Conservation (phyloP, 2,329 filamentous ascomycete genomes). For the Neonectria neomacrospora region DNA sequence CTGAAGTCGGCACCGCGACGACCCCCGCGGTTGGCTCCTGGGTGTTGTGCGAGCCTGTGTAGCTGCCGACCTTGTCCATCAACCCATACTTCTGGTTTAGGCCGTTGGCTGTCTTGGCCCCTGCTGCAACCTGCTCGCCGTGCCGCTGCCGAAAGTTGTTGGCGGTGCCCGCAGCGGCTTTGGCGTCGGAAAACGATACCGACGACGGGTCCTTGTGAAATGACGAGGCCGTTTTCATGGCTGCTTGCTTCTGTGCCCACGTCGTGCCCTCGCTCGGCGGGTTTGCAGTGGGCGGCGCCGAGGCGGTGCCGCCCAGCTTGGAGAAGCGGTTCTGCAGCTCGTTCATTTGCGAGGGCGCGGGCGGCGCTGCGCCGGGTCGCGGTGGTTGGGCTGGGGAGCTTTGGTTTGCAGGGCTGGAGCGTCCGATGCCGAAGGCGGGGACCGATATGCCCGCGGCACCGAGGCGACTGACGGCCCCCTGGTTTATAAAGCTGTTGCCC, state of each 20-base stretch:
- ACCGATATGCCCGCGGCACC: slow-evolving; percentile 81
- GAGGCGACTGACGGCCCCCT: slow-evolving; percentile 72
- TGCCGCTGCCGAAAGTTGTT: slow-evolving; percentile 78
- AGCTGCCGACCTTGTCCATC: slow-evolving; percentile 50
- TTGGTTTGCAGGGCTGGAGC: slow-evolving; percentile 45
- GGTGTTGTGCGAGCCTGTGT: slow-evolving; percentile 33
- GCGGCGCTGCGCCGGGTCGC: slow-evolving; percentile 36
- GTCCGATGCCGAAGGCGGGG: slow-evolving; percentile 78
- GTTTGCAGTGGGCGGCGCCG: slow-evolving; percentile 32
- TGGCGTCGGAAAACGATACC: slow-evolving; percentile 69
- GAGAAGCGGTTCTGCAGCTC: slow-evolving; percentile 77
- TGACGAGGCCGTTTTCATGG: slow-evolving; percentile 68
- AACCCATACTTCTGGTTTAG: slow-evolving; percentile 72
- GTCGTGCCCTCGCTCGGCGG: slow-evolving; percentile 64
- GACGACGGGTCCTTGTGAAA: slow-evolving; percentile 71
- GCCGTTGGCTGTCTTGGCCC: slow-evolving; percentile 65
- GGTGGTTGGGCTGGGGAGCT: slow-evolving; percentile 43
- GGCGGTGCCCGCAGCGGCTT: slow-evolving; percentile 67
- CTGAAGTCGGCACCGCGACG: slow-evolving; percentile 18
- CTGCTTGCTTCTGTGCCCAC: slow-evolving; percentile 72
- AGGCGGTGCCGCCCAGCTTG: slow-evolving; percentile 58
- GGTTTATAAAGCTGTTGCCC: slow-evolving; percentile 55
- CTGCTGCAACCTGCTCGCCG: slow-evolving; percentile 72
- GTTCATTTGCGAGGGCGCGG: slow-evolving; percentile 60
- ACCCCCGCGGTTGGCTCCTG: slow-evolving; percentile 29